Evolutionary conservation across 192 early-diverging fungal species (phyloP).

Genomic region (Chytriomyces confervae): DNA sequence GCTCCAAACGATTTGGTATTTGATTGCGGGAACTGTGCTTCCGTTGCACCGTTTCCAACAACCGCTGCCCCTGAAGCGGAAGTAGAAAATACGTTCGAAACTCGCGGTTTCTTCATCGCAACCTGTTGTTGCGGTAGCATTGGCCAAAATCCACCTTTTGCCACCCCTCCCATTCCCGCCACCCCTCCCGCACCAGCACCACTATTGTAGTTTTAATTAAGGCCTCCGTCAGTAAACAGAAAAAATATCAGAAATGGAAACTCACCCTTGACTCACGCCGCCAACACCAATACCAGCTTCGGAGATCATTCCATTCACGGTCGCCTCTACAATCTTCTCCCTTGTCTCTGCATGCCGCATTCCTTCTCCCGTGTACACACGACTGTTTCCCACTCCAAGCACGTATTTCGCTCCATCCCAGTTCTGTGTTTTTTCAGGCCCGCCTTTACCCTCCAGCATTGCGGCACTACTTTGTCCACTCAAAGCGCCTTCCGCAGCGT

Average conservation of each 20-base stretch:
- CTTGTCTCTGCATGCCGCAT: slow-evolving; percentile 17
- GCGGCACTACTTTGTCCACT: slow-evolving; percentile 25
- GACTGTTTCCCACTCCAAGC: slow-evolving; percentile 13
- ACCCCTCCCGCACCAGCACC: slow-evolving; percentile 30
- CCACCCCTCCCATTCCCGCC: slow-evolving; percentile 26
- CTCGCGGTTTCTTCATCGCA: slow-evolving; percentile 19
- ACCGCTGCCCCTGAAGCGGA: no score
- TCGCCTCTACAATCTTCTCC: slow-evolving; percentile 15
- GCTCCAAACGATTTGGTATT: background rate
- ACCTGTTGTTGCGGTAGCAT: slow-evolving; percentile 27
- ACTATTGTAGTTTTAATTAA: background rate
- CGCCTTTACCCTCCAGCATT: background rate
- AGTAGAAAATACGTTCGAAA: background rate
- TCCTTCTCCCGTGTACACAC: slow-evolving; percentile 35
- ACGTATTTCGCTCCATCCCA: slow-evolving; percentile 33
- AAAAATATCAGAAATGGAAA: background rate
- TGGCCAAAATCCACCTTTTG: slow-evolving; percentile 32
- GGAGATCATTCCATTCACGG: slow-evolving; percentile 14
- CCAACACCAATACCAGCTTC: slow-evolving; percentile 24
- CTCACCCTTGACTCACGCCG: slow-evolving; percentile 30
- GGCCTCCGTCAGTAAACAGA: no score
- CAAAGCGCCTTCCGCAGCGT: slow-evolving; percentile 9
- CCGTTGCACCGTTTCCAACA: no score
- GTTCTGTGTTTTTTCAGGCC: slow-evolving; percentile 20
- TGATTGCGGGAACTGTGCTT: background rate